Percentiles rank a stretch among this genome's conserved stretches.
These are phyloP conservation scores for Strigomonas culicis DNA, from an alignment of 208 protist species.

Conservation along the genomic window DNA sequence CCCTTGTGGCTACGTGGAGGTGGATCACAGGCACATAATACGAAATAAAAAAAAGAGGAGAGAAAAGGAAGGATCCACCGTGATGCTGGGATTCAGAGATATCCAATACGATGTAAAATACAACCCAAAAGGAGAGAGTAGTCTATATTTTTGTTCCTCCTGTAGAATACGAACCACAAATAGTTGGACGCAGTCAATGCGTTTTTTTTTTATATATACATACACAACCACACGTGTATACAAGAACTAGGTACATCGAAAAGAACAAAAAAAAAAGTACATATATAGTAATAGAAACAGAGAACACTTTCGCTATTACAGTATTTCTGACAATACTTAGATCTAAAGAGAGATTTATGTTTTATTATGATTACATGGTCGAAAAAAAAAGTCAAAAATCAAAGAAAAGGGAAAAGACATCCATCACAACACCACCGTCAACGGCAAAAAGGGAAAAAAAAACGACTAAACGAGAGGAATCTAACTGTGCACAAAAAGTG, in stretches of 20 bases:
- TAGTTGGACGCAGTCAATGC: too few species aligned
- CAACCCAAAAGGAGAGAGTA: background rate
- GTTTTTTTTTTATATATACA: too few species aligned
- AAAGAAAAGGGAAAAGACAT: background rate
- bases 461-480: background rate
- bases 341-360: background rate
- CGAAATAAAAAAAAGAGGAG: background rate
- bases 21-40: background rate
- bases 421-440: background rate
- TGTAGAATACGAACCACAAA: conserved; percentile 3
- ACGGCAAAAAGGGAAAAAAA: conserved; percentile 12
- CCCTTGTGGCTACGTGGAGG: background rate
- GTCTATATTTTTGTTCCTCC: background rate
- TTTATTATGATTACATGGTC: background rate
- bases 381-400: background rate
- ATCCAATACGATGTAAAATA: background rate
- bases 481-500: background rate
- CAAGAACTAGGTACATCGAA: background rate
- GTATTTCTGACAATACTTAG: too few species aligned
- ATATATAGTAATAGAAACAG: background rate
- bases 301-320: too few species aligned
- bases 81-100: background rate
- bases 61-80: background rate
- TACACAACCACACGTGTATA: background rate
- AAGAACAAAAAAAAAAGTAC: background rate